A percentile compares a stretch with the other conserved stretches of the same genome.
These are phyloP conservation scores for Limnomonas spitsbergensis DNA, from an alignment of 139 green algal genomes.

Conservation along the genomic window DNA sequence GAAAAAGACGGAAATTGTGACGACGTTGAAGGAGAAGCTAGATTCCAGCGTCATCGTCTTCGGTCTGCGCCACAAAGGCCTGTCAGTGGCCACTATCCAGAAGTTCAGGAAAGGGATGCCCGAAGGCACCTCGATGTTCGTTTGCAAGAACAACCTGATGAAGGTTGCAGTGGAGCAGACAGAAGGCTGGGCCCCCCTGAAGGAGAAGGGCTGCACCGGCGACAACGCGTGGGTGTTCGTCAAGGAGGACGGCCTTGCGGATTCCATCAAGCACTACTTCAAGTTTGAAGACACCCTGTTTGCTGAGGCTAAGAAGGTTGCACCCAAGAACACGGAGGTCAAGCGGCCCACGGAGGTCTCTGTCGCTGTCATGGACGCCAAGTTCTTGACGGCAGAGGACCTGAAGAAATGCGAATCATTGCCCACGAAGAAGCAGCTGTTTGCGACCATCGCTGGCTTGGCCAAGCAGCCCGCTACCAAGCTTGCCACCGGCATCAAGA, in stretches of 20 bases:
- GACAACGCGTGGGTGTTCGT: constrained; percentile 90
- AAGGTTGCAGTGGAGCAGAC: constrained; percentile 60
- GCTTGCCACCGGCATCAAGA: constrained; percentile 48
- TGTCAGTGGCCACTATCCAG: constrained; percentile 78
- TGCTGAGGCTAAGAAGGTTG: constrained; percentile 49
- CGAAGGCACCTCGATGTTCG: constrained; percentile 55
- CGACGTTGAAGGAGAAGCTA: constrained; percentile 64
- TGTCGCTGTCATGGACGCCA: constrained; percentile 49
- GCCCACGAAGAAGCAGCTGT: constrained; percentile 83
- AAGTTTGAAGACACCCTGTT: constrained; percentile 69
- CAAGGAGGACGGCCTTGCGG: constrained; percentile 71
- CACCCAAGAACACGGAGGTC: constrained; percentile 48
- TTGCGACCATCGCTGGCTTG: constrained; percentile 72
- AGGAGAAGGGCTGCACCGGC: constrained; percentile 42
- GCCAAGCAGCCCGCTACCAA: constrained; percentile 86
- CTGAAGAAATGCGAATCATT: constrained; percentile 80
- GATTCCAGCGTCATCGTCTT: constrained; percentile 73
- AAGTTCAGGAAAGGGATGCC: constrained; percentile 71
- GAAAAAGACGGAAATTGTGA: constrained; percentile 75
- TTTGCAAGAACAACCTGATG: constrained; percentile 88
- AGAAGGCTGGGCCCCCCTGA: constrained; percentile 53
- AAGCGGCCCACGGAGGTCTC: constrained; percentile 37
- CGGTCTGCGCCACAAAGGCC: constrained; percentile 71
- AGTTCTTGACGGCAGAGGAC: constrained; percentile 46
- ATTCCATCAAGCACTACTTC: constrained; percentile 68